These are phyloP conservation scores for Neofusicoccum cordaticola DNA, from an alignment of 2,329 filamentous ascomycete genomes.

Conservation along the genomic window DNA sequence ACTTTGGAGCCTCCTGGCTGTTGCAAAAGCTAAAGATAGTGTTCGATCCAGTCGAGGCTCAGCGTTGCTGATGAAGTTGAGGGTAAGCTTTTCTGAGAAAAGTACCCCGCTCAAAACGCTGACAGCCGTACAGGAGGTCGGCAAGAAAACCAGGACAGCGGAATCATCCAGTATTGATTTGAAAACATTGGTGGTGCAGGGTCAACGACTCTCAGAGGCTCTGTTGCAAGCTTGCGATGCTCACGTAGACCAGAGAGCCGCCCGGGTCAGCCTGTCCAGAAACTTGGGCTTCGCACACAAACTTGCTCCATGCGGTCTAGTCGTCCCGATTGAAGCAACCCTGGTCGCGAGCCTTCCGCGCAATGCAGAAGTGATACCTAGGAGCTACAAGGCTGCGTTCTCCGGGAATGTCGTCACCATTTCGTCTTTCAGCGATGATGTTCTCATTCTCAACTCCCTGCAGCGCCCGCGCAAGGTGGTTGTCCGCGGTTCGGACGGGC, in stretches of 20 bases:
- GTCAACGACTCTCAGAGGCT: slow-evolving; percentile 80
- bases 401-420: slow-evolving; percentile 84
- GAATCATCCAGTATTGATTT: slow-evolving; percentile 54
- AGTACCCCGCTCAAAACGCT: slow-evolving; percentile 15
- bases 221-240: slow-evolving; percentile 77
- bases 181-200: slow-evolving; percentile 68
- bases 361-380: slow-evolving; percentile 29
- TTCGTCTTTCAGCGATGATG: slow-evolving; percentile 76
- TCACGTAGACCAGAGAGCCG: slow-evolving; percentile 67
- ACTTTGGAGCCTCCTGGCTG: slow-evolving; percentile 84
- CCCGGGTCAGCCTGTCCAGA: slow-evolving; percentile 71
- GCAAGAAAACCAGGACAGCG: slow-evolving; percentile 51
- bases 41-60: slow-evolving; percentile 61
- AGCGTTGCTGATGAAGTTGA: slow-evolving; percentile 40
- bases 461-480: slow-evolving; percentile 89
- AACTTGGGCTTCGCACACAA: slow-evolving; percentile 84
- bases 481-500: slow-evolving; percentile 84
- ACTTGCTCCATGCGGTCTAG: slow-evolving; percentile 75
- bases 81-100: slow-evolving; percentile 28
- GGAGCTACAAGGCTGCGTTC: slow-evolving; percentile 70
- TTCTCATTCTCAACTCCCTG: slow-evolving; percentile 83
- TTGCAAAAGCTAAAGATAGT: slow-evolving; percentile 74
- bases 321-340: slow-evolving; percentile 83
- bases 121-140: slow-evolving; percentile 46
- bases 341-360: slow-evolving; percentile 63